Conservation (phyloP, 257 asterid genomes). For the Lavandula angustifolia region DNA sequence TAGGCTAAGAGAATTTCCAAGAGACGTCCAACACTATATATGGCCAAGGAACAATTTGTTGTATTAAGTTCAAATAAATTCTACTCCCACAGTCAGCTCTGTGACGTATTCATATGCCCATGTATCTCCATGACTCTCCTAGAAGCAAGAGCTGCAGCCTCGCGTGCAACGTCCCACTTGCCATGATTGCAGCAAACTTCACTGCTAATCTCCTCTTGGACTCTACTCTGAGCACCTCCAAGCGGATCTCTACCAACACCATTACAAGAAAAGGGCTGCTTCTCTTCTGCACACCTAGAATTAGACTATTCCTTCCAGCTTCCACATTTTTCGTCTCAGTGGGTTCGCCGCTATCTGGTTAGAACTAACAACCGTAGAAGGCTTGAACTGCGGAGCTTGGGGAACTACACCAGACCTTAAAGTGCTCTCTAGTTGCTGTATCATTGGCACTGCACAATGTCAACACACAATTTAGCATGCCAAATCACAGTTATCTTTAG, state of each 20-base stretch:
- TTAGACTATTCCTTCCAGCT: no score
- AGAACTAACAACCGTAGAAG: conserved; percentile 44
- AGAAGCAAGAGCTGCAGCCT: conserved; percentile 94
- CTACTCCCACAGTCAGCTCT: no score
- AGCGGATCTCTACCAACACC: conserved; percentile 54
- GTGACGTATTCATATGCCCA: conserved; percentile 61
- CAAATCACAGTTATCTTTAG: neutral
- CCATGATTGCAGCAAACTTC: conserved; percentile 96
- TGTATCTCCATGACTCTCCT: conserved; percentile 84
- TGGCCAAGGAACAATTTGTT: no score
- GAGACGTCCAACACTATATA: no score
- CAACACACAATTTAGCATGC: neutral
- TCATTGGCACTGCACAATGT: conserved; percentile 86
- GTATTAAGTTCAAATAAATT: no score
- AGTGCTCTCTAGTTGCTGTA: conserved; percentile 76
- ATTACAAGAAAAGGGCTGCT: conserved; percentile 31
- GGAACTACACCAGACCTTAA: conserved; percentile 84
- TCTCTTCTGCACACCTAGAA: conserved; percentile 25
- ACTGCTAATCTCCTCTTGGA: conserved; percentile 76
- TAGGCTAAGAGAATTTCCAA: no score
- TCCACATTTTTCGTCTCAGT: no score
- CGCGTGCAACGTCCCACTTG: conserved; percentile 87
- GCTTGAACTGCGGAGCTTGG: conserved; percentile 70
- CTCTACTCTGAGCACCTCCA: conserved; percentile 74
- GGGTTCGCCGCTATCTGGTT: no score